Conservation (phyloP, 768 basidiomycete species). For the Basidioascus undulatus region DNA sequence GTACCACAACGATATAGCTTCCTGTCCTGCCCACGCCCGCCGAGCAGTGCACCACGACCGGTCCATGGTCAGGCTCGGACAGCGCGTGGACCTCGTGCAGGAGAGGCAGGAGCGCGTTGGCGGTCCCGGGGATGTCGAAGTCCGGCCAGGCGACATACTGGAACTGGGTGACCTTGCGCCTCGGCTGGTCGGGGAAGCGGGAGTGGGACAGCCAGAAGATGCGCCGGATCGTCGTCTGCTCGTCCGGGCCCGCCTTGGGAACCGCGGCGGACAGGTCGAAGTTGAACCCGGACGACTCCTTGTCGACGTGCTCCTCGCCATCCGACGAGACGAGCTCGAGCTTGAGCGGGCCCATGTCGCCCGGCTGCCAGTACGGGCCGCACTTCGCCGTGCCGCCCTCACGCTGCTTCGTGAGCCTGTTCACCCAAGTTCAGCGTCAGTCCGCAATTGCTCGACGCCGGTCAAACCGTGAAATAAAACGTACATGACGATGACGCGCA, state of each 20-base stretch:
- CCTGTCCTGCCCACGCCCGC: constrained; percentile 91
- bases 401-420: constrained; percentile 71
- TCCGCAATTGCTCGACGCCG: neutral
- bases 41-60: constrained; percentile 66
- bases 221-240: constrained; percentile 19
- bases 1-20: constrained; percentile 75
- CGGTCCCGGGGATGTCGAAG: constrained; percentile 75
- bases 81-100: constrained; percentile 39
- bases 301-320: constrained; percentile 24
- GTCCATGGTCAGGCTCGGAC: constrained; percentile 15
- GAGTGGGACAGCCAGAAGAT: constrained; percentile 41
- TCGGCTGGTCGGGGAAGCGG: constrained; percentile 31
- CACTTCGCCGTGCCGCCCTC: constrained; percentile 79
- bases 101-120: constrained; percentile 45
- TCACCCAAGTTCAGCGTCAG: constrained; percentile 10
- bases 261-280: too few relatives aligned
- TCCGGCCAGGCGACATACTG: constrained; percentile 95
- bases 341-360: constrained; percentile 42
- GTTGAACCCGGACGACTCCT: neutral
- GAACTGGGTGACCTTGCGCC: constrained; percentile 54
- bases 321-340: constrained; percentile 29
- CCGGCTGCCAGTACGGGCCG: constrained; percentile 53
- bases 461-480: constrained; percentile 10
- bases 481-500: constrained; percentile 91
- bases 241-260: neutral